Evolutionary conservation across 2,329 filamentous ascomycete species (phyloP).

Genomic region (Seiridium unicorne): DNA sequence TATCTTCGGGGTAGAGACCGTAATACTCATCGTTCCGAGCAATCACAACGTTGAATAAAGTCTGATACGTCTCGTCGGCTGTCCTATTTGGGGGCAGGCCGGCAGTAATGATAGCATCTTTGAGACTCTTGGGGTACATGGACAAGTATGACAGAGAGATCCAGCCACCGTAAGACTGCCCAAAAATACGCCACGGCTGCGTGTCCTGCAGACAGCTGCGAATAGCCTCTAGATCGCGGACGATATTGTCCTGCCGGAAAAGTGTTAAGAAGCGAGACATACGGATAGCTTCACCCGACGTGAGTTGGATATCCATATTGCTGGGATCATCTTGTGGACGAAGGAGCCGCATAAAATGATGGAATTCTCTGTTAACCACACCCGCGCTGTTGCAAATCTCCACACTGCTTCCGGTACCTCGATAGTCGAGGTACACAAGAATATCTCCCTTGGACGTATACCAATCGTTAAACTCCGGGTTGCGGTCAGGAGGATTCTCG

Average conservation of each 20-base stretch:
- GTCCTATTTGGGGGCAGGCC: conserved; percentile 62
- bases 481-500: conserved; percentile 29
- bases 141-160: conserved; percentile 71
- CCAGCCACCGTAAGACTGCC: conserved; percentile 75
- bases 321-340: neutral
- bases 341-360: neutral
- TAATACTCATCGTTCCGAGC: neutral
- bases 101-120: conserved; percentile 64
- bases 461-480: conserved; percentile 46
- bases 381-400: conserved; percentile 56
- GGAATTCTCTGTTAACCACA: neutral
- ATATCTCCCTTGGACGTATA: conserved; percentile 58
- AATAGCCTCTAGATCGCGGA: conserved; percentile 71
- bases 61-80: neutral
- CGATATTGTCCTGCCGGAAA: conserved; percentile 72
- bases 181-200: conserved; percentile 60
- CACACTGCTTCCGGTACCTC: conserved; percentile 67
- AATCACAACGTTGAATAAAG: neutral
- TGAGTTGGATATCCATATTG: neutral
- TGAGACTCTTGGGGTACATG: conserved; percentile 58
- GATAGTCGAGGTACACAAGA: conserved; percentile 67
- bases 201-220: conserved; percentile 53
- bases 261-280: conserved; percentile 65
- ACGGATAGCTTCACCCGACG: conserved; percentile 34
- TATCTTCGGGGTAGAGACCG: neutral